Evolutionary conservation across 805 yeast genomes (phyloP).

Genomic region (Wickerhamiella vanderwaltii): DNA sequence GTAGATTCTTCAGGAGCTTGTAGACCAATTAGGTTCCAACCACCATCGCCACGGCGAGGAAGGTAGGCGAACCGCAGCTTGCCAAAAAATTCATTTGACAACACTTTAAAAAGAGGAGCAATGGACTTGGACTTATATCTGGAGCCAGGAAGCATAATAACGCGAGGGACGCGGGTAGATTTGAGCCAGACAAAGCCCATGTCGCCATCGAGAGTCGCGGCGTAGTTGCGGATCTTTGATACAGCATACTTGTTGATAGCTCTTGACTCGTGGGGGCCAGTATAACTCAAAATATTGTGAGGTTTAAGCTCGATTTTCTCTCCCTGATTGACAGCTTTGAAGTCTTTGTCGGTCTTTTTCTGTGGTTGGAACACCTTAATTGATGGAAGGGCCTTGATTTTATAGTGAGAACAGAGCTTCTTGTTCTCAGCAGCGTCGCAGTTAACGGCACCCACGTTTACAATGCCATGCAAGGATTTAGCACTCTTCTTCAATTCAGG

Average conservation of each 20-base stretch:
- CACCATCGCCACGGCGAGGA: constrained; percentile 21
- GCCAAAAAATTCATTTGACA: constrained; percentile 25
- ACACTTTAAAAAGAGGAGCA: constrained; percentile 25
- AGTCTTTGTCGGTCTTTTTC: constrained; percentile 32
- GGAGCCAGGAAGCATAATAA: constrained; percentile 23
- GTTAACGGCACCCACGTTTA: constrained; percentile 63
- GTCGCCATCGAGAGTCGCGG: constrained; percentile 19
- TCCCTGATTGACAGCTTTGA: constrained; percentile 22
- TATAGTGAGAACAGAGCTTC: constrained; percentile 52
- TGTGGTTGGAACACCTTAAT: constrained; percentile 76
- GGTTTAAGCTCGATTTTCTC: constrained; percentile 17
- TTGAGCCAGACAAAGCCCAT: constrained; percentile 21
- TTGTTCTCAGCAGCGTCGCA: constrained; percentile 66
- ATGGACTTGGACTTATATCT: constrained; percentile 21
- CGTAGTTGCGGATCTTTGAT: constrained; percentile 24
- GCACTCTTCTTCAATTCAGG: constrained; percentile 57
- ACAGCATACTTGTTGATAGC: constrained; percentile 23
- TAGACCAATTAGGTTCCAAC: constrained; percentile 21
- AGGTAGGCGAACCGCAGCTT: constrained; percentile 23
- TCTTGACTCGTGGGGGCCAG: constrained; percentile 24
- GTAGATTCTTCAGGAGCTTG: constrained; percentile 20
- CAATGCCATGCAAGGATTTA: constrained; percentile 37
- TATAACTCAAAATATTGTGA: constrained; percentile 24
- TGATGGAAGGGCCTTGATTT: constrained; percentile 73
- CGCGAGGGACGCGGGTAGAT: constrained; percentile 20